Evolutionary conservation across 179 eudicot genomes (phyloP), one percentile per base, ranked within the genome.

Genomic region (Beta macrorhiza): DNA sequence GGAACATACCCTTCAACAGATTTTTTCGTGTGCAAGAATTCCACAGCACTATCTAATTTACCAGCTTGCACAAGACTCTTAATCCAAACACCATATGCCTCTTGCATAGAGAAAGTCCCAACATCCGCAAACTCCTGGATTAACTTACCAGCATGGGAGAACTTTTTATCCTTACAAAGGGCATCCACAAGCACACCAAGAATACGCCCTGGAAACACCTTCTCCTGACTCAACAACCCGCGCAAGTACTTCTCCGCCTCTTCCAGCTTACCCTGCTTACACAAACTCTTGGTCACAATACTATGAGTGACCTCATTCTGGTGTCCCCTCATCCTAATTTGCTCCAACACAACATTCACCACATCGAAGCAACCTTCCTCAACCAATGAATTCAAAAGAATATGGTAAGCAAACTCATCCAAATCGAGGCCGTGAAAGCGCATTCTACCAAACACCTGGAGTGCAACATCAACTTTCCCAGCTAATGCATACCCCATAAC

Each of bases 401-500:
- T 90, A 84, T 95, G 90, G 56, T 93, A 95, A 47, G 88, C 84
- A 59, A 84, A 85, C 1, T 17, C 67, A 67, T 90, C 89, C 79
- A 93, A 84, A 81, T 95, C 98, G 0, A 82, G 29, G 1, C 99
- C 99, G n/a, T 84, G 81, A 73, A 89, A 93, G 10, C 98, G 87
- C 97, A 93, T 92, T 87, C 75, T 89, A 55, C 95, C 95, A 49
- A 90, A 89, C 88, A 92, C 61, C 13, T 87, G 88, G 68, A 95
- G 90, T 45, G 98, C 97, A 79, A 87, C 29, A 74, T 91, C 93
- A 4, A 89, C 85, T 62, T 93, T 91, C 0, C 99, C 97, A 0
- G 98, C 92, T 7, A 95, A 83, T 0, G 99, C 91, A 77, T 95
- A 95, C 0, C 99, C 98, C 81, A 95, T 89, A 0, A 95, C 95